Percentiles rank a stretch among this genome's conserved stretches.
Conservation (phyloP, 257 asterid genomes). For the Forsythia viridissima region DNA sequence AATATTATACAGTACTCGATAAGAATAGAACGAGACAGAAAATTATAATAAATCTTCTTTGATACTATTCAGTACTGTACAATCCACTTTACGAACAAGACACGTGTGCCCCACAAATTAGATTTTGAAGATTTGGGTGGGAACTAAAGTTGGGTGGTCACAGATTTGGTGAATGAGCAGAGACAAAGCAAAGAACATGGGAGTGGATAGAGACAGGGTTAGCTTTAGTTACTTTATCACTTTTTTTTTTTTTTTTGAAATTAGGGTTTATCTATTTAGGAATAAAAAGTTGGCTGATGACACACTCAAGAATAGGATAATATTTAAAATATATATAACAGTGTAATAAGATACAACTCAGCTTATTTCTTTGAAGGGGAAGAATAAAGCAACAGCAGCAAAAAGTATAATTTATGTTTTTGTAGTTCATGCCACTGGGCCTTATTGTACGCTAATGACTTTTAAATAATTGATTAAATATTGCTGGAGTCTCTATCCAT, state of each 20-base stretch:
- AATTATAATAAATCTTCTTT: neutral
- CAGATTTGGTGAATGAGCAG: conserved; percentile 19
- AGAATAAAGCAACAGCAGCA: neutral
- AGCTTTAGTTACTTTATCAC: conserved; percentile 34
- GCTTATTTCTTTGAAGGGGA: neutral
- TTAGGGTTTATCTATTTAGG: conserved; percentile 19
- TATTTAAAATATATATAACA: neutral
- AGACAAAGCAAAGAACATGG: conserved; percentile 33
- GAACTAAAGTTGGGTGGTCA: conserved; percentile 7
- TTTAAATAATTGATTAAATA: neutral
- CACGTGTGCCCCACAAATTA: neutral
- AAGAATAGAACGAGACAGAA: neutral
- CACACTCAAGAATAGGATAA: conserved; percentile 5
- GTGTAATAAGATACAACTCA: neutral
- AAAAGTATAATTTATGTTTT: neutral
- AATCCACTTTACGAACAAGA: too few relatives aligned
- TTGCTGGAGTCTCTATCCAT: neutral
- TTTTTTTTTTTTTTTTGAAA: conserved; percentile 13
- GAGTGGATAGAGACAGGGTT: conserved; percentile 25
- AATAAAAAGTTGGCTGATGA: conserved; percentile 28
- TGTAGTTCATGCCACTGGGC: neutral
- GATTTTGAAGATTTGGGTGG: neutral
- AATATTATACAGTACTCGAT: neutral
- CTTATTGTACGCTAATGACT: neutral
- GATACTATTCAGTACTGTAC: neutral